A percentile compares a stretch with the other conserved stretches of the same genome.
These are phyloP conservation scores for Blastosporella zonata DNA, from an alignment of 1,284 basidiomycete species.

Conservation along the genomic window DNA sequence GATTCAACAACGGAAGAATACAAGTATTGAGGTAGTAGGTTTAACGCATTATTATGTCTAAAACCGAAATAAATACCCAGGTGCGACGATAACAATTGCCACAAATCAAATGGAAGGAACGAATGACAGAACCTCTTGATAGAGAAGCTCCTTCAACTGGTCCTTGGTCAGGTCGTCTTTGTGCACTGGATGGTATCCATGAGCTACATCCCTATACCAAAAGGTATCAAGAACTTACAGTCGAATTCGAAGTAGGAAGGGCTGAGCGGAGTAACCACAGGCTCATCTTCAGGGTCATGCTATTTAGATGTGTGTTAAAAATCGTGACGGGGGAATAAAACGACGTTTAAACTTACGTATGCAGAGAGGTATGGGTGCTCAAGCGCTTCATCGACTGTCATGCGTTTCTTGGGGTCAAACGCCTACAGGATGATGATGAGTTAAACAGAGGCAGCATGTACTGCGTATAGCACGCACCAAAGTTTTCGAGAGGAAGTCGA, in stretches of 20 bases:
- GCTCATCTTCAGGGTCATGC: slow-evolving; percentile 87
- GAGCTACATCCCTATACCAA: slow-evolving; percentile 5
- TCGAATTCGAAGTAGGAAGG: slow-evolving; percentile 88
- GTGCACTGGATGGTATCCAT: slow-evolving; percentile 41
- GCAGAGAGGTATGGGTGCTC: slow-evolving; percentile 71
- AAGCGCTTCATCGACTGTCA: slow-evolving; percentile 83
- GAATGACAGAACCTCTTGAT: slow-evolving; percentile 69
- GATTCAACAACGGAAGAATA: slow-evolving; percentile 22
- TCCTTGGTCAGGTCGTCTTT: slow-evolving; percentile 77
- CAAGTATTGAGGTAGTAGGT: slow-evolving; percentile 11
- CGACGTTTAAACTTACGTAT: slow-evolving; percentile 42
- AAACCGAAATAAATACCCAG: slow-evolving; percentile 15
- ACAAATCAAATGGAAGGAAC: slow-evolving; percentile 46
- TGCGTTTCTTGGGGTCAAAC: slow-evolving; percentile 84
- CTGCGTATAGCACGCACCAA: slow-evolving; percentile 48
- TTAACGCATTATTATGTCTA: slow-evolving; percentile 16
- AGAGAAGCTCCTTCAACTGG: slow-evolving; percentile 71
- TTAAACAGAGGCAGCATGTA: slow-evolving; percentile 2
- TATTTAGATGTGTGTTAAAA: slow-evolving; percentile 27
- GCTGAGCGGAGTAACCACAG: slow-evolving; percentile 68
- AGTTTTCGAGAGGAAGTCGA: slow-evolving; percentile 83
- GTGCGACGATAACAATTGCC: background rate
- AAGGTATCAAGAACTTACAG: slow-evolving; percentile 38
- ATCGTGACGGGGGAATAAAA: background rate
- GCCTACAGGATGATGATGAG: slow-evolving; percentile 38